These are phyloP conservation scores for Cokeromyces recurvatus DNA, from an alignment of 371 early-diverging fungal genomes.

Conservation along the genomic window DNA sequence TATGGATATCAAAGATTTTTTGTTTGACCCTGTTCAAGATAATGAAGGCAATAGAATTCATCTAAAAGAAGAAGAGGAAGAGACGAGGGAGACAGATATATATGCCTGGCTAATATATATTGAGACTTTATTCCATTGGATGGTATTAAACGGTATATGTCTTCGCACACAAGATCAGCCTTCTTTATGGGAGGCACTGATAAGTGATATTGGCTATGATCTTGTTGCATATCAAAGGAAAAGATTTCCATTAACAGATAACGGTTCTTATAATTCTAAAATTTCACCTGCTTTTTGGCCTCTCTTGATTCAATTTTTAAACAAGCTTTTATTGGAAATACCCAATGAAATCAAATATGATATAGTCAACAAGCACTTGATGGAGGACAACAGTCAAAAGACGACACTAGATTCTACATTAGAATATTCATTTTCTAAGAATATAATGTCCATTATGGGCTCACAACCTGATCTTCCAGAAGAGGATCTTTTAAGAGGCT, in stretches of 20 bases:
- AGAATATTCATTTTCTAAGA: constrained; percentile 14
- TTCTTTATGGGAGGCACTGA: constrained; percentile 30
- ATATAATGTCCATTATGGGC: constrained; percentile 16
- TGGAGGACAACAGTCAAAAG: constrained; percentile 22
- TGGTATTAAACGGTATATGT: constrained; percentile 33
- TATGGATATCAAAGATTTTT: constrained; percentile 11
- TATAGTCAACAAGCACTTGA: constrained; percentile 27
- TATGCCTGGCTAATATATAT: constrained; percentile 38
- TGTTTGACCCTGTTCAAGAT: constrained; percentile 5
- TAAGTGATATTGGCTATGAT: constrained; percentile 18
- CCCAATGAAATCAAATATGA: constrained; percentile 27
- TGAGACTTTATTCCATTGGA: constrained; percentile 42
- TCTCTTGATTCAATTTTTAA: constrained; percentile 29
- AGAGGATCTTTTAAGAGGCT: constrained; percentile 34
- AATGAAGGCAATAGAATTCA: too few relatives aligned
- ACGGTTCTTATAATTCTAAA: constrained; percentile 3
- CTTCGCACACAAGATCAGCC: not conserved
- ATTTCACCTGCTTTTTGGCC: constrained; percentile 35
- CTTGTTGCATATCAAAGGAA: constrained; percentile 1
- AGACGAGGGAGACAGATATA: too few relatives aligned
- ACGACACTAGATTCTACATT: not conserved
- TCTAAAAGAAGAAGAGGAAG: constrained; percentile 2
- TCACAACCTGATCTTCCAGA: constrained; percentile 36
- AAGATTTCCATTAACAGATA: not conserved
- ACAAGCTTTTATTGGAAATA: constrained; percentile 22